Evolutionary conservation across 345 rosid species (phyloP).

Genomic region (Mallotus nudiflorus): DNA sequence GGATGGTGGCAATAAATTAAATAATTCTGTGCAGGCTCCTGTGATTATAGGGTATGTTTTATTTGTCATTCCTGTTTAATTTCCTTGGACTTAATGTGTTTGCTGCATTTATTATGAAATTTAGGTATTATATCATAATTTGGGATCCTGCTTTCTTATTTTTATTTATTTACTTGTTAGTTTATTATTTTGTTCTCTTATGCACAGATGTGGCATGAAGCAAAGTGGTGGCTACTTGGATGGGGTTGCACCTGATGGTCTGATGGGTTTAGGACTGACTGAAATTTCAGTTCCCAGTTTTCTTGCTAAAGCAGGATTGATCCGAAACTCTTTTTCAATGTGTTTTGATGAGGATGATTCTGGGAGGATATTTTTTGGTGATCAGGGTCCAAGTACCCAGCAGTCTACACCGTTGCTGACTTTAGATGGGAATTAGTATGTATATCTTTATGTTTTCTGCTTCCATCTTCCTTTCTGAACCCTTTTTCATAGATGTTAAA

Average conservation of each 20-base stretch:
- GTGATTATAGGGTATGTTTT: conserved; percentile 66
- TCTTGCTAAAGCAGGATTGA: conserved; percentile 73
- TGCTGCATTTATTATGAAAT: not conserved
- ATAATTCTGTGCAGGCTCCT: conserved; percentile 59
- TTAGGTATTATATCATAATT: not conserved
- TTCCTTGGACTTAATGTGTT: conserved; percentile 10
- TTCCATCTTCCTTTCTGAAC: not conserved
- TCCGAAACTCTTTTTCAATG: conserved; percentile 75
- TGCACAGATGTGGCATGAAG: conserved; percentile 82
- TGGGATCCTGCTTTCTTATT: not conserved
- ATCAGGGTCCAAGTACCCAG: conserved; percentile 63
- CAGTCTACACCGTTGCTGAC: conserved; percentile 70
- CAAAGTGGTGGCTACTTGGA: conserved; percentile 78
- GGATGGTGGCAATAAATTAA: conserved; percentile 30
- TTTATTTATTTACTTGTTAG: not conserved
- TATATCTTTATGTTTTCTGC: conserved; percentile 1
- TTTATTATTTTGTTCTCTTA: conserved; percentile 9
- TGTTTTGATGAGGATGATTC: conserved; percentile 82
- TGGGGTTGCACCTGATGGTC: conserved; percentile 89
- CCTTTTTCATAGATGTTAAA: conserved; percentile 1
- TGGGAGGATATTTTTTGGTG: conserved; percentile 86
- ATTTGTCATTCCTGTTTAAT: conserved; percentile 6
- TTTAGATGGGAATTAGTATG: conserved; percentile 60
- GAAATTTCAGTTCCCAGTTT: conserved; percentile 80
- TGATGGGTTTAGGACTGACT: conserved; percentile 81